phyloP scores from a whole-genome alignment of 129 eudicot species.

The Solidago caesia region DNA sequence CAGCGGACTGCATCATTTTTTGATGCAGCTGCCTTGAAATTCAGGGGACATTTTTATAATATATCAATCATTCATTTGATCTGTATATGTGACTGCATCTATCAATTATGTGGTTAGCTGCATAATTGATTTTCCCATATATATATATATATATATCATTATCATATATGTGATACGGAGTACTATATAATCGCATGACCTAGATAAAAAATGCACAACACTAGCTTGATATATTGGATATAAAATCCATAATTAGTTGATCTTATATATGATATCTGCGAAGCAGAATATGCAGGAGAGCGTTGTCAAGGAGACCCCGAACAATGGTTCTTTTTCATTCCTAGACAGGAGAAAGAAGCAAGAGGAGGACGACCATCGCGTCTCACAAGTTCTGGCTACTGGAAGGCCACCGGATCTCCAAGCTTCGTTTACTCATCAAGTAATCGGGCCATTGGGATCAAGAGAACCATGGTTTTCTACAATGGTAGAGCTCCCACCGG shows the following conservation, averaged over 20 bases:
- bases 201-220: background rate
- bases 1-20: no score
- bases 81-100: no score
- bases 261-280: background rate
- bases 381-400: conserved; percentile 53
- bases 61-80: no score
- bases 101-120: no score
- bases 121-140: no score
- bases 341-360: conserved; percentile 53
- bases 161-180: no score
- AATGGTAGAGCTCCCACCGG: conserved; percentile 63
- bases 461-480: conserved; percentile 73
- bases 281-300: conserved; percentile 54
- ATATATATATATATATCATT: no score
- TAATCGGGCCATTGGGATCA: conserved; percentile 48
- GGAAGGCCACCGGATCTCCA: conserved; percentile 81
- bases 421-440: conserved; percentile 51
- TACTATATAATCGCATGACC: conserved; percentile 2
- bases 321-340: conserved; percentile 78
- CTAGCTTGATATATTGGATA: background rate
- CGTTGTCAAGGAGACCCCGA: conserved; percentile 44
- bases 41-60: no score
- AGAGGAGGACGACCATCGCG: conserved; percentile 65
- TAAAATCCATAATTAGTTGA: background rate
- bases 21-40: no score